Percentiles rank a stretch among this genome's conserved stretches.
These are phyloP conservation scores for Paracoccidioides lutzii DNA, from an alignment of 2,329 filamentous ascomycete genomes.

Conservation along the genomic window DNA sequence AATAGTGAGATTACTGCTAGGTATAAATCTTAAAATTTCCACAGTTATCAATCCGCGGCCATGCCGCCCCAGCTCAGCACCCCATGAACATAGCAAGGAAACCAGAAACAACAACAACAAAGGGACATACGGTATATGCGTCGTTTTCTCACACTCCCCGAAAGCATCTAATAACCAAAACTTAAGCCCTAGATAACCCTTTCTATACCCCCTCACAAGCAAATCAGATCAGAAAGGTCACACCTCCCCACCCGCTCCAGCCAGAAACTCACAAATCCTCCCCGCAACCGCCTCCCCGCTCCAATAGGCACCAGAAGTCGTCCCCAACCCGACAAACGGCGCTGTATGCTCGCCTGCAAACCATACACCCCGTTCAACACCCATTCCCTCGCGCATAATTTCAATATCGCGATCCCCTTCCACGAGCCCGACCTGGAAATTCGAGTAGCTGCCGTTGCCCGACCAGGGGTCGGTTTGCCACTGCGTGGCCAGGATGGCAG, in stretches of 20 bases:
- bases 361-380: slow-evolving; percentile 55
- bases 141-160: background rate
- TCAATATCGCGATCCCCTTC: slow-evolving; percentile 61
- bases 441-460: slow-evolving; percentile 70
- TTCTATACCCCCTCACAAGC: background rate
- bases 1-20: too few species aligned
- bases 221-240: background rate
- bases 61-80: too few species aligned
- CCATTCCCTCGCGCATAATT: slow-evolving; percentile 39
- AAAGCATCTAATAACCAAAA: background rate
- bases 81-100: background rate
- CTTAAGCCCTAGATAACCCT: background rate
- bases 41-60: too few species aligned
- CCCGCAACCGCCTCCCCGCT: slow-evolving; percentile 66
- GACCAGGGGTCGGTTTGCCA: slow-evolving; percentile 72
- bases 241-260: background rate
- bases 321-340: slow-evolving; percentile 78
- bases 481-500: slow-evolving; percentile 53
- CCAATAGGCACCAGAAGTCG: slow-evolving; percentile 84
- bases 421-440: slow-evolving; percentile 66
- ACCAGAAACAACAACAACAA: background rate
- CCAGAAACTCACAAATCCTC: slow-evolving; percentile 27
- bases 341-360: slow-evolving; percentile 83
- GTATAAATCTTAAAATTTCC: too few species aligned
- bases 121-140: background rate